Conservation (phyloP, 257 asterid genomes). For the Dorcoceras hygrometricum region DNA sequence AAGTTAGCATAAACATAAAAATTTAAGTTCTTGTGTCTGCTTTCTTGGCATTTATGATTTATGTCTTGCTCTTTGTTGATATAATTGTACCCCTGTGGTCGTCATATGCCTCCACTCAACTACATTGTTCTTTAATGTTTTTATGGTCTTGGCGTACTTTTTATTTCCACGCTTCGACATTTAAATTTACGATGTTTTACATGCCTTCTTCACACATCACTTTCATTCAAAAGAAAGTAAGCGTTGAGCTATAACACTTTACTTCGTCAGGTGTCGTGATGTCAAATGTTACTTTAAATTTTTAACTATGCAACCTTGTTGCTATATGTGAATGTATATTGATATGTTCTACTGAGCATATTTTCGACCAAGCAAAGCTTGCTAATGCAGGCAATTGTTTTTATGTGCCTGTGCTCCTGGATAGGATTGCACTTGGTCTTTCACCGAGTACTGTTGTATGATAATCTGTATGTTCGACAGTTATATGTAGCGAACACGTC, state of each 20-base stretch:
- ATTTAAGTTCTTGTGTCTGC: neutral
- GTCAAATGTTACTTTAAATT: neutral
- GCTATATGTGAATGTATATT: neutral
- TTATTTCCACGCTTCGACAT: neutral
- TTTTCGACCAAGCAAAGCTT: neutral
- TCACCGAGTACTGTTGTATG: neutral
- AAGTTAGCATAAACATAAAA: neutral
- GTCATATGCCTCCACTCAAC: neutral
- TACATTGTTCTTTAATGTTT: neutral
- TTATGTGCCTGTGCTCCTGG: conserved; percentile 13
- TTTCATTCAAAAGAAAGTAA: neutral
- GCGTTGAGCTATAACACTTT: neutral
- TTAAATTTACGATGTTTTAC: neutral
- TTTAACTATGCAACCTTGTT: neutral
- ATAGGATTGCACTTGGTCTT: conserved; percentile 1
- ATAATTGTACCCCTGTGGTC: conserved; percentile 8
- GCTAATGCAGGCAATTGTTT: neutral
- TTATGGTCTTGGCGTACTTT: neutral
- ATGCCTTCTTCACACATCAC: neutral
- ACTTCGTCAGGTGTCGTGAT: neutral
- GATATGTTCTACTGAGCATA: neutral
- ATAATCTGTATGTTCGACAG: neutral
- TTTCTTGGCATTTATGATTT: neutral
- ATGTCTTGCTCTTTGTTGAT: neutral
- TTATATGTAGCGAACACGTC: neutral